These are phyloP conservation scores for Erythrophleum ivorense DNA, from an alignment of 331 rosid genomes.

Conservation along the genomic window DNA sequence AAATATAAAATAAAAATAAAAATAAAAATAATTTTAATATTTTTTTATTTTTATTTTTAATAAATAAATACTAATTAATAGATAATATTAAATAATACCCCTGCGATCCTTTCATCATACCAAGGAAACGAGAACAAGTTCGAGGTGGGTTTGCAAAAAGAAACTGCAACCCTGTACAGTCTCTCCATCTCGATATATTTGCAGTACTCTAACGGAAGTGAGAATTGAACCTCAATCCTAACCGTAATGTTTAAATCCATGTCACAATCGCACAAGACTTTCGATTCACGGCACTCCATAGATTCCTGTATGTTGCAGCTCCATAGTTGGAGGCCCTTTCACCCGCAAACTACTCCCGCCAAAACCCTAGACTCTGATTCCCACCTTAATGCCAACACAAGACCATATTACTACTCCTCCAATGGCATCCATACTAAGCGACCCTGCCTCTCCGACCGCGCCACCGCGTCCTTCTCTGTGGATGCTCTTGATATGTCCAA, in stretches of 20 bases:
- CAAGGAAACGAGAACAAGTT: not conserved
- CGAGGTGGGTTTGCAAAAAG: not conserved
- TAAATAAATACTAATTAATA: too few species aligned
- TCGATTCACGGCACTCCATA: conserved; percentile 68
- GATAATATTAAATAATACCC: too few species aligned
- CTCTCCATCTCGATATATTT: not conserved
- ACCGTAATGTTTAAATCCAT: conserved; percentile 48
- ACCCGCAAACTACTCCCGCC: conserved; percentile 48
- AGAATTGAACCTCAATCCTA: not conserved
- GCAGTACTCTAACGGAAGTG: not conserved
- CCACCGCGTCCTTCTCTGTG: conserved; percentile 66
- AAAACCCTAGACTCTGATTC: conserved; percentile 60
- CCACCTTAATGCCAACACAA: conserved; percentile 25
- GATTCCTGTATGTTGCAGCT: conserved; percentile 73
- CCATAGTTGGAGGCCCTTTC: conserved; percentile 84
- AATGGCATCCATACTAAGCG: conserved; percentile 65
- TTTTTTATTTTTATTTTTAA: too few species aligned
- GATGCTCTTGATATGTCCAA: conserved; percentile 62
- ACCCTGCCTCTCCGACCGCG: conserved; percentile 89
- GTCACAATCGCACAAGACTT: conserved; percentile 72
- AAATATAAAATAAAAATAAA: too few species aligned
- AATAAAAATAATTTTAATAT: too few species aligned
- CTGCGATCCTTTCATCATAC: too few species aligned
- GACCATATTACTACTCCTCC: conserved; percentile 51
- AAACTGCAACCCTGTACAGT: not conserved